These are phyloP conservation scores for Penicillium robsamsonii DNA, from an alignment of 495 filamentous ascomycete genomes.

Conservation along the genomic window DNA sequence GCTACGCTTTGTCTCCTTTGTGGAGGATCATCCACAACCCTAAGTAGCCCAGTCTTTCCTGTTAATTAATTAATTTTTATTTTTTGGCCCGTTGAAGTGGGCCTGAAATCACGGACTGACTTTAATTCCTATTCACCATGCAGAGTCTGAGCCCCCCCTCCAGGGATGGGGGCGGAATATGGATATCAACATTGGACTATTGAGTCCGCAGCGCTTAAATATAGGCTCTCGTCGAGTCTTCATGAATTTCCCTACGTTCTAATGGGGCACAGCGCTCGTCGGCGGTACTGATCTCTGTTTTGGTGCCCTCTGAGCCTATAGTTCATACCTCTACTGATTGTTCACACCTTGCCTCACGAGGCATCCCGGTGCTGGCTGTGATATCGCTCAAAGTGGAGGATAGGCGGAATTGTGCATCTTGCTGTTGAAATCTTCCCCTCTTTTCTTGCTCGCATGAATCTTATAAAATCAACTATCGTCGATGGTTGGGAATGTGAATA, in stretches of 20 bases:
- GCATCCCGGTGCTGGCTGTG: slow-evolving; percentile 33
- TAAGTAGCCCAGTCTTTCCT: neutral
- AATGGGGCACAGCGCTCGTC: slow-evolving; percentile 37
- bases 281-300: slow-evolving; percentile 34
- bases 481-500: slow-evolving; percentile 3
- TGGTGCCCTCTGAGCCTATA: slow-evolving; percentile 42
- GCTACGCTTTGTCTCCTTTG: slow-evolving; percentile 13
- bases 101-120: slow-evolving; percentile 6
- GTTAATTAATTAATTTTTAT: neutral
- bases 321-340: slow-evolving; percentile 29
- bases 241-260: slow-evolving; percentile 26
- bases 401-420: slow-evolving; percentile 21
- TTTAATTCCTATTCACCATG: slow-evolving; percentile 20
- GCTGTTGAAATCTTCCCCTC: slow-evolving; percentile 11
- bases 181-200: slow-evolving; percentile 26
- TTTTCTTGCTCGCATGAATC: slow-evolving; percentile 7
- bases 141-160: slow-evolving; percentile 32
- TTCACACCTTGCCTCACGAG: slow-evolving; percentile 40
- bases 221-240: slow-evolving; percentile 39
- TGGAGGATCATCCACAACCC: slow-evolving; percentile 2
- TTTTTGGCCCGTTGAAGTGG: slow-evolving; percentile 3
- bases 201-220: slow-evolving; percentile 41
- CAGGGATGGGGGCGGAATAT: slow-evolving; percentile 25
- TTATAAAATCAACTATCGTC: slow-evolving; percentile 11
- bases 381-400: slow-evolving; percentile 28